A percentile compares a stretch with the other conserved stretches of the same genome.
phyloP scores from a whole-genome alignment of 192 early-diverging fungal species.

The Spizellomyces sp. region DNA sequence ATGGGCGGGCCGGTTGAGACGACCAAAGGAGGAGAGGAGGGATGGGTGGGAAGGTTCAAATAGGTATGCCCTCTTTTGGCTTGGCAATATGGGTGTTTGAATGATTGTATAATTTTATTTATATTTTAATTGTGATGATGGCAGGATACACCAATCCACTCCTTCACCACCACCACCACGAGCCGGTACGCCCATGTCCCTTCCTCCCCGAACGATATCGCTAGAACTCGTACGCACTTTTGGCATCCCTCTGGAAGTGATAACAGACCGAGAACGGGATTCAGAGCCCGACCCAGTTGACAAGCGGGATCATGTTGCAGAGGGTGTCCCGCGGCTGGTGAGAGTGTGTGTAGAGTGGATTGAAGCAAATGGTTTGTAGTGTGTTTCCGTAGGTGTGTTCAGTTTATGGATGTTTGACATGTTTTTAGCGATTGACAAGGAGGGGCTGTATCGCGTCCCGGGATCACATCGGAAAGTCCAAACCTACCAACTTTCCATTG shows the following conservation, averaged over 20 bases:
- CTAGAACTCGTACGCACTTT: conserved; percentile 8
- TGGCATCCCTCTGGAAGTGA: not conserved
- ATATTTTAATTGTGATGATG: too few species aligned
- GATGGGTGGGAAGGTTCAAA: not conserved
- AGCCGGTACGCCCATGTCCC: not conserved
- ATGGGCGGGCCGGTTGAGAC: conserved; percentile 12
- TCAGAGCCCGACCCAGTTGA: not conserved
- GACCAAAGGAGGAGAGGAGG: not conserved
- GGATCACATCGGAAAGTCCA: conserved; percentile 34
- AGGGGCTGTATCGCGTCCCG: conserved; percentile 42
- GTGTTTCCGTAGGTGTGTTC: not conserved
- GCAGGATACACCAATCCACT: too few species aligned
- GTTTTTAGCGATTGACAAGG: conserved; percentile 12
- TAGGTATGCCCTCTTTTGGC: not conserved
- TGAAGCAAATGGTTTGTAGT: too few species aligned
- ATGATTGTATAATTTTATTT: too few species aligned
- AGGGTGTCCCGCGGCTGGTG: not conserved
- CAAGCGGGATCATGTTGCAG: not conserved
- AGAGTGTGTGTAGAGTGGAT: too few species aligned
- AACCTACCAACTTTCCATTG: conserved; percentile 16
- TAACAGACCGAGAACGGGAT: conserved; percentile 10
- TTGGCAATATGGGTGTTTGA: not conserved
- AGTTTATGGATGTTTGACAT: not conserved
- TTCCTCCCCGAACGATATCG: conserved; percentile 1
- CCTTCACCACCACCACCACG: conserved; percentile 1